Evolutionary conservation across 208 protist species (phyloP).

Genomic region (Novymonas esmeraldas): DNA sequence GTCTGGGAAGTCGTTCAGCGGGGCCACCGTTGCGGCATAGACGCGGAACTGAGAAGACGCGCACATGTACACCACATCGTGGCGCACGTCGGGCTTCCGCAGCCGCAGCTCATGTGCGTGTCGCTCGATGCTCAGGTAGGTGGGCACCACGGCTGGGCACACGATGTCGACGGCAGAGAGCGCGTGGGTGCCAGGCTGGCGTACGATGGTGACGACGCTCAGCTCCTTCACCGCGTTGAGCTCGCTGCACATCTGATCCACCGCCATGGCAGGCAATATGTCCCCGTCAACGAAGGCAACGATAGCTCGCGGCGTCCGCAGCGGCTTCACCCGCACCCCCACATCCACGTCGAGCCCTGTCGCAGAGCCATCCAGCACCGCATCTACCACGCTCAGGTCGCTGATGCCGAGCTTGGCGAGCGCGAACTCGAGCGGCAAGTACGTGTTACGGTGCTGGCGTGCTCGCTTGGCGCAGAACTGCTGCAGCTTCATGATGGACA

Average conservation of each 20-base stretch:
- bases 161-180: slow-evolving; percentile 54
- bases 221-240: slow-evolving; percentile 52
- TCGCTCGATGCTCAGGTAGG: slow-evolving; percentile 61
- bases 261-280: slow-evolving; percentile 44
- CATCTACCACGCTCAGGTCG: slow-evolving; percentile 36
- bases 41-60: slow-evolving; percentile 47
- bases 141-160: slow-evolving; percentile 53
- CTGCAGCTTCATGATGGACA: slow-evolving; percentile 16
- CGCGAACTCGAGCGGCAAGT: slow-evolving; percentile 39
- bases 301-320: slow-evolving; percentile 35
- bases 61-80: slow-evolving; percentile 88
- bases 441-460: slow-evolving; percentile 20
- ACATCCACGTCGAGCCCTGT: slow-evolving; percentile 49
- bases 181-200: slow-evolving; percentile 38
- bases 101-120: slow-evolving; percentile 54
- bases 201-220: slow-evolving; percentile 53
- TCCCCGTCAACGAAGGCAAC: slow-evolving; percentile 84
- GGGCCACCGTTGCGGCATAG: slow-evolving; percentile 56
- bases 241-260: slow-evolving; percentile 66
- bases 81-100: slow-evolving; percentile 41
- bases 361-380: slow-evolving; percentile 27
- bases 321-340: slow-evolving; percentile 48
- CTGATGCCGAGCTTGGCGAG: slow-evolving; percentile 35
- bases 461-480: slow-evolving; percentile 23
- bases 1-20: slow-evolving; percentile 65